These are phyloP conservation scores for Aquilaria malaccensis DNA, from an alignment of 345 rosid genomes.

Conservation along the genomic window DNA sequence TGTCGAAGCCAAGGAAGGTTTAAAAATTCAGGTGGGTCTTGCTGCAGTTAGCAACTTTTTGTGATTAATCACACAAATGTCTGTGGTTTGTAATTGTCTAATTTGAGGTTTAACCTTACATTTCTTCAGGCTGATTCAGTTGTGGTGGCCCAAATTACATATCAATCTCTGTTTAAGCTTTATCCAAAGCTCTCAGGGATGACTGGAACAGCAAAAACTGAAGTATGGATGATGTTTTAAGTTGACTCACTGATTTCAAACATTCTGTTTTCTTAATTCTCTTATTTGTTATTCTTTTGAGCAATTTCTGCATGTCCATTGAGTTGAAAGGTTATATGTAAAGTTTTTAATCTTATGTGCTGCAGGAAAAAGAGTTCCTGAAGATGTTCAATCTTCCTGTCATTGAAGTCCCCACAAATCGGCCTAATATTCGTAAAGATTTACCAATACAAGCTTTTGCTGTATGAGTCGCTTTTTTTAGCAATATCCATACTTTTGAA, in stretches of 20 bases:
- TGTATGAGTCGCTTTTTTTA: constrained; percentile 32
- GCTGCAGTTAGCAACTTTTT: constrained; percentile 11
- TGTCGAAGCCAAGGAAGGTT: constrained; percentile 96
- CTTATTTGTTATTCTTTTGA: background rate
- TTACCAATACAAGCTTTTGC: constrained; percentile 95
- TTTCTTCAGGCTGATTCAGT: constrained; percentile 79
- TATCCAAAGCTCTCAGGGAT: constrained; percentile 95
- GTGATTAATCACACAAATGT: background rate
- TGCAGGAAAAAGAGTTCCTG: constrained; percentile 87
- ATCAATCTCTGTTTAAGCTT: constrained; percentile 93
- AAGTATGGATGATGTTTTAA: constrained; percentile 36
- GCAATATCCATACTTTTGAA: background rate
- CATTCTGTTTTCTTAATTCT: background rate
- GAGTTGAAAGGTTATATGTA: background rate
- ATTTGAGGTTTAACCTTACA: constrained; percentile 8
- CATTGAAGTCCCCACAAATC: constrained; percentile 91
- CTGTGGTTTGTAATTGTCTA: constrained; percentile 3
- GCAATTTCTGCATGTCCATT: background rate
- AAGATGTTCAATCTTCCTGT: constrained; percentile 92
- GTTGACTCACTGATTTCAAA: background rate
- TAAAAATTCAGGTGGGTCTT: constrained; percentile 63
- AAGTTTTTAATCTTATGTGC: constrained; percentile 9
- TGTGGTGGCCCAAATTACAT: constrained; percentile 96
- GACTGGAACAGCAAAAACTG: constrained; percentile 99
- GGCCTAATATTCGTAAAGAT: constrained; percentile 81